Base-by-base conservation (phyloP, 805 yeast species). In the Saccharomycopsis sp. region DNA sequence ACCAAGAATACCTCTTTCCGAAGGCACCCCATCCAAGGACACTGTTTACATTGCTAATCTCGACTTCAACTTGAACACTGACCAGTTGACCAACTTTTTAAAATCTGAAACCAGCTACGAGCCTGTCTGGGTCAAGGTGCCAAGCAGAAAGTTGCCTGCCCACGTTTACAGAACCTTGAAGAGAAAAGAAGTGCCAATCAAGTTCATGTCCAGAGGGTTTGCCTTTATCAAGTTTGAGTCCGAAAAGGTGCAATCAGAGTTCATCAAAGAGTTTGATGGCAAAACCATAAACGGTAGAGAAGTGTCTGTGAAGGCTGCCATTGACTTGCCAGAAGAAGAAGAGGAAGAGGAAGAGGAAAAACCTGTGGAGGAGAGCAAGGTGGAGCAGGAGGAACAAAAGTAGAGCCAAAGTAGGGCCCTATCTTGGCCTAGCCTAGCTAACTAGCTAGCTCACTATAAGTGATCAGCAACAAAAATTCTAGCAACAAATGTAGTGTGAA, bases 281-380 rank as follows among this genome's bases (percentile, higher is more conserved):
- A 68, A 67, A 53, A 70, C 67, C 39, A 62, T 80, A 51, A 73
- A 74, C 46, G 95, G 81, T 38, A 73, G 83, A 58, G 67, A 66
- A 37, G 62, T 87, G 44, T 62, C 70, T 34, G 85, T 81, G 45
- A 80, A 78, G 50, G 71, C 79, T 51, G 95, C 95, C 16, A 71
- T 82, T 48, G 84, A 79, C 53, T 65, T 77, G n/a, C 43, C 35
- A 43, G 35, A 16, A 22, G 29, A 31, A 29, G 39, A 37, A 52
- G 55, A 43, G 52, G 52, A 35, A 51, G 48, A 16, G 52, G 50
- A 27, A 31, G 48, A 45, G 36, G 34, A 36, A n/a, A 44, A 16
- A 51, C 45, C 21, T 47, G 36, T 19, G 38, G 38, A 12, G 46
- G 41, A 36, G 38, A 34, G 8, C 17, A 39, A 33, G 20, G 3